Evolutionary conservation across 345 rosid genomes (phyloP).

Genomic region (Citrus australasica): DNA sequence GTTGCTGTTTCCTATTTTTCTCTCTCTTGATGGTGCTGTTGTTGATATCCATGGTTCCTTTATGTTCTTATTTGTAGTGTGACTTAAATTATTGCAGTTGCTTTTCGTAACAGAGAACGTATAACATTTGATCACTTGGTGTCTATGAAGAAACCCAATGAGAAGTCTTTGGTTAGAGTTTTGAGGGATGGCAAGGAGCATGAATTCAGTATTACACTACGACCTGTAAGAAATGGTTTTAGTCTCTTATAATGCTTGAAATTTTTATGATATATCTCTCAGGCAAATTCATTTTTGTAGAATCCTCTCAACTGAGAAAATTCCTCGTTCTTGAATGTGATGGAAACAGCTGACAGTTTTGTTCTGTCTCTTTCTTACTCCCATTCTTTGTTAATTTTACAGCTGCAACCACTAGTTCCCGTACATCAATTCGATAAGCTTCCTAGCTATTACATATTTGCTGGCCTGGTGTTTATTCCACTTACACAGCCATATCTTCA

Average conservation of each 20-base stretch:
- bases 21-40: no score
- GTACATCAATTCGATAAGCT: slow-evolving; percentile 85
- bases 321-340: not conserved
- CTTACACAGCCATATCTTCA: slow-evolving; percentile 89
- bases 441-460: slow-evolving; percentile 90
- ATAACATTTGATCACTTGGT: slow-evolving; percentile 86
- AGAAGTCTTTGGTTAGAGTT: slow-evolving; percentile 55
- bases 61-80: slow-evolving; percentile 9
- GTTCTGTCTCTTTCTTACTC: not conserved
- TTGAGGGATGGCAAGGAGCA: slow-evolving; percentile 63
- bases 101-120: slow-evolving; percentile 78
- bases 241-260: not conserved
- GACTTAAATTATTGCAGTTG: slow-evolving; percentile 45
- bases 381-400: slow-evolving; percentile 24
- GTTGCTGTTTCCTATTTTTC: no score
- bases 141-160: slow-evolving; percentile 87
- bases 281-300: not conserved
- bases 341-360: not conserved
- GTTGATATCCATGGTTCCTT: no score
- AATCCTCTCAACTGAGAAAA: not conserved
- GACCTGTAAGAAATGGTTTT: slow-evolving; percentile 55
- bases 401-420: slow-evolving; percentile 85
- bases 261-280: not conserved
- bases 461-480: slow-evolving; percentile 86
- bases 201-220: slow-evolving; percentile 51